phyloP scores from a whole-genome alignment of 2,329 filamentous ascomycete genomes.

The Microdochium bolleyi region DNA sequence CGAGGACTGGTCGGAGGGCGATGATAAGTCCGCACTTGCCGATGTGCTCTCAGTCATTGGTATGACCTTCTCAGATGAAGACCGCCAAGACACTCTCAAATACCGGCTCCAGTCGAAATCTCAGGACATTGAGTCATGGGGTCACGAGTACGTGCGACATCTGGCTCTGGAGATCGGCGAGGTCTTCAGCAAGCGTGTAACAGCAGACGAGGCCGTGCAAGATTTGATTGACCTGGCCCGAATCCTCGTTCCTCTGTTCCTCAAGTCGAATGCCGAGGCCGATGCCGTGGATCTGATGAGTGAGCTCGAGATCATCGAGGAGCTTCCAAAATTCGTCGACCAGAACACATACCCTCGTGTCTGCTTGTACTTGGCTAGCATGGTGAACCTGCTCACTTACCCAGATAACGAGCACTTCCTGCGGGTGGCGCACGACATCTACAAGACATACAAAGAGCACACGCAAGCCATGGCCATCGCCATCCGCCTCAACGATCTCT shows the following conservation, averaged over 20 bases:
- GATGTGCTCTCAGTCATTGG: slow-evolving; percentile 96
- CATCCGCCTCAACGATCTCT: slow-evolving; percentile 82
- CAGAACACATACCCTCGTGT: slow-evolving; percentile 89
- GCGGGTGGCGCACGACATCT: slow-evolving; percentile 85
- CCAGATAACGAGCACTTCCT: slow-evolving; percentile 96
- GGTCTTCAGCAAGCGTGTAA: slow-evolving; percentile 82
- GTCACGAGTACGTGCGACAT: slow-evolving; percentile 96
- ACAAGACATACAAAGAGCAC: slow-evolving; percentile 85
- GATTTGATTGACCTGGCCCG: slow-evolving; percentile 82
- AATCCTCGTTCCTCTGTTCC: slow-evolving; percentile 83
- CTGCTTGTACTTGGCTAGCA: slow-evolving; percentile 97
- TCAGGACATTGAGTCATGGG: slow-evolving; percentile 92
- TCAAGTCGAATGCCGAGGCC: slow-evolving; percentile 95
- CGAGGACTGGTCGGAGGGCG: slow-evolving; percentile 77
- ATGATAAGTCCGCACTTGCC: slow-evolving; percentile 82
- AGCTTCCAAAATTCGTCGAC: slow-evolving; percentile 82
- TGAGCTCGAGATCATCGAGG: slow-evolving; percentile 93
- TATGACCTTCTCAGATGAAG: slow-evolving; percentile 98
- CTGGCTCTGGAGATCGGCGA: slow-evolving; percentile 92
- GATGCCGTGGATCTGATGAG: slow-evolving; percentile 96
- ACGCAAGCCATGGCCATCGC: slow-evolving; percentile 91
- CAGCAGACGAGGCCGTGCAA: slow-evolving; percentile 73
- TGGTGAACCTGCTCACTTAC: slow-evolving; percentile 95
- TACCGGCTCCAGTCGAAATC: slow-evolving; percentile 86
- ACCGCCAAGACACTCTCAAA: slow-evolving; percentile 91